These are phyloP conservation scores for Penicillium sp. DNA, from an alignment of 2,329 filamentous ascomycete genomes.

Conservation along the genomic window DNA sequence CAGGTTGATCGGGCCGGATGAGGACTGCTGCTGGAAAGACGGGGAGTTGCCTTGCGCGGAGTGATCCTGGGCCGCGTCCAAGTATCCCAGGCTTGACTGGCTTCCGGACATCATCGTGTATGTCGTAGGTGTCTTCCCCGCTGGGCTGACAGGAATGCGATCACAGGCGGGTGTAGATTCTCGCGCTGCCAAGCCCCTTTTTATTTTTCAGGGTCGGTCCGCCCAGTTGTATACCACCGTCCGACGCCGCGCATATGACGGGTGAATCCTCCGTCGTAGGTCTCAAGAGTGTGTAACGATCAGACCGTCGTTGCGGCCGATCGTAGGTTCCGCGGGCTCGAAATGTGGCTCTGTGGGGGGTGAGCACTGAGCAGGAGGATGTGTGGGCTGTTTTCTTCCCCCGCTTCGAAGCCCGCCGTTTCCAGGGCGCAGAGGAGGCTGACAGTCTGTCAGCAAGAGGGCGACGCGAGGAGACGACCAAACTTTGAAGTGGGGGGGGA, in stretches of 20 bases:
- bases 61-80: constrained; percentile 36
- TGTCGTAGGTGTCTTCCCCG: constrained; percentile 12
- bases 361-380: background rate
- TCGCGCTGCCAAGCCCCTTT: background rate
- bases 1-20: constrained; percentile 58
- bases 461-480: background rate
- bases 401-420: constrained; percentile 9
- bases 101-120: constrained; percentile 41
- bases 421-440: background rate
- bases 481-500: constrained; percentile 2
- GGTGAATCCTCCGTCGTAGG: background rate
- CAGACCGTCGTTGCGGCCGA: constrained; percentile 3
- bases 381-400: constrained; percentile 9
- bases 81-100: constrained; percentile 41
- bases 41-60: constrained; percentile 33
- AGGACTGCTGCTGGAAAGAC: constrained; percentile 30
- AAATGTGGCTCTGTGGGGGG: constrained; percentile 9
- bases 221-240: background rate
- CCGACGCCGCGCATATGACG: constrained; percentile 5
- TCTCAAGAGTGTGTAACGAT: constrained; percentile 9
- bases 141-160: constrained; percentile 1
- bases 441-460: constrained; percentile 2
- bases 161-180: background rate
- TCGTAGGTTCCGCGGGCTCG: constrained; percentile 15
- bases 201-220: constrained; percentile 1